Evolutionary conservation across 768 basidiomycete species (phyloP).

Genomic region (Agaricus bisporus): DNA sequence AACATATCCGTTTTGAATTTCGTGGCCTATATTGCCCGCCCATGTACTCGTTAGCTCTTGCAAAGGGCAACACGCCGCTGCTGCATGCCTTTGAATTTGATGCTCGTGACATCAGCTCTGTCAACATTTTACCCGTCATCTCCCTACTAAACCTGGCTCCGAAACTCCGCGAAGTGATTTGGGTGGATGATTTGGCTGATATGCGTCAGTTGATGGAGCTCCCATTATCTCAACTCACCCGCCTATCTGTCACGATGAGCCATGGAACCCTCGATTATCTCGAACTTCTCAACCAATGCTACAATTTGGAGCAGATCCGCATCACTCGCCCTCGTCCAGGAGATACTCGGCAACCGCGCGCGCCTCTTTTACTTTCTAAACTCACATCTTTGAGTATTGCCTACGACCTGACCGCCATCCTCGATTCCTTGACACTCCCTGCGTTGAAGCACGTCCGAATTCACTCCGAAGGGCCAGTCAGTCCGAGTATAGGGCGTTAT

Average conservation of each 20-base stretch:
- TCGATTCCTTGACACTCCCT: slow-evolving; percentile 26
- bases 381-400: slow-evolving; percentile 26
- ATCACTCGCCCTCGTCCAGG: slow-evolving; percentile 22
- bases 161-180: slow-evolving; percentile 22
- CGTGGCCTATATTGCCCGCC: slow-evolving; percentile 24
- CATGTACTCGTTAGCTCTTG: slow-evolving; percentile 24
- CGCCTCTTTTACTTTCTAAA: slow-evolving; percentile 23
- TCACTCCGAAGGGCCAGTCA: slow-evolving; percentile 11
- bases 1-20: slow-evolving; percentile 26
- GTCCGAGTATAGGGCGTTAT: slow-evolving; percentile 8
- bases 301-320: slow-evolving; percentile 26
- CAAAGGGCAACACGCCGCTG: slow-evolving; percentile 18
- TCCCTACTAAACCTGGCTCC: slow-evolving; percentile 22
- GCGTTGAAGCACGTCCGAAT: slow-evolving; percentile 25
- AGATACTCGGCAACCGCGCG: slow-evolving; percentile 15
- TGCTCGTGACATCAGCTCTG: slow-evolving; percentile 25
- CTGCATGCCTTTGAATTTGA: slow-evolving; percentile 27
- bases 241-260: slow-evolving; percentile 24
- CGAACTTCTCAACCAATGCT: slow-evolving; percentile 23
- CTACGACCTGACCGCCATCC: slow-evolving; percentile 22
- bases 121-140: slow-evolving; percentile 24
- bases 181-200: slow-evolving; percentile 29
- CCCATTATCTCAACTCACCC: slow-evolving; percentile 22
- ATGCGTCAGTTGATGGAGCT: slow-evolving; percentile 23
- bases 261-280: slow-evolving; percentile 26